A percentile compares a stretch with the other conserved stretches of the same genome.
phyloP scores from a whole-genome alignment of 1,284 basidiomycete species.

The Ustilago sp. region DNA sequence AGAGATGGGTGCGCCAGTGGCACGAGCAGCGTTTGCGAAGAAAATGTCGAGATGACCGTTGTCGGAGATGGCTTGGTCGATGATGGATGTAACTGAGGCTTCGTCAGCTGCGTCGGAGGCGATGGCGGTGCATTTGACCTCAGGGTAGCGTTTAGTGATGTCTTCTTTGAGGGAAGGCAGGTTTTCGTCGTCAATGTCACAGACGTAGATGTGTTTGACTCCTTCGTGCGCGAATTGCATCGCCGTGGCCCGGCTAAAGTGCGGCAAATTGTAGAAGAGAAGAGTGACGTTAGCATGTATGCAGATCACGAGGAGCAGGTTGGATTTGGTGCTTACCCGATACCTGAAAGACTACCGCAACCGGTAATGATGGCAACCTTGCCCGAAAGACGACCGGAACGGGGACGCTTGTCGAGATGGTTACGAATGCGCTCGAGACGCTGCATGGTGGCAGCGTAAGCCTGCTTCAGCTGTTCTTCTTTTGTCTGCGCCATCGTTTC shows the following conservation, averaged over 20 bases:
- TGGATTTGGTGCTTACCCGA: slow-evolving; percentile 46
- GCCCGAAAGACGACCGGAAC: slow-evolving; percentile 76
- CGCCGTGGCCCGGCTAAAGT: slow-evolving; percentile 27
- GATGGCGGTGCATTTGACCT: slow-evolving; percentile 75
- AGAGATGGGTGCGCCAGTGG: slow-evolving; percentile 72
- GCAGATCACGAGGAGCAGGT: neutral
- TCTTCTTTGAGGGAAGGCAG: slow-evolving; percentile 79
- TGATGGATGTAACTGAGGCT: slow-evolving; percentile 77
- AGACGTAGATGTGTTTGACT: slow-evolving; percentile 83
- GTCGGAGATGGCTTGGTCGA: slow-evolving; percentile 80
- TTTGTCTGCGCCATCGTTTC: slow-evolving; percentile 33
- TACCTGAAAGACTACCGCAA: slow-evolving; percentile 60
- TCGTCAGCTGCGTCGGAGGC: slow-evolving; percentile 87
- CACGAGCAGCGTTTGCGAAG: slow-evolving; percentile 81
- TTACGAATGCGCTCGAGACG: slow-evolving; percentile 78
- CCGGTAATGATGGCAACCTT: slow-evolving; percentile 94
- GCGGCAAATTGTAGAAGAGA: slow-evolving; percentile 5
- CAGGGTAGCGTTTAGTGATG: slow-evolving; percentile 78
- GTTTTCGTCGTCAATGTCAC: slow-evolving; percentile 81
- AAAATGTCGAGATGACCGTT: slow-evolving; percentile 90
- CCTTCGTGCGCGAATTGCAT: slow-evolving; percentile 72
- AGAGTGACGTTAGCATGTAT: neutral
- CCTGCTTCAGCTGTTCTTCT: slow-evolving; percentile 39
- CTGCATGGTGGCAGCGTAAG: slow-evolving; percentile 48
- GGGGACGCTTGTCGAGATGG: slow-evolving; percentile 76